Percentiles rank a stretch among this genome's conserved stretches.
These are phyloP conservation scores for Carex parvula DNA, from an alignment of 176 grass and related monocot genomes.

Conservation along the genomic window DNA sequence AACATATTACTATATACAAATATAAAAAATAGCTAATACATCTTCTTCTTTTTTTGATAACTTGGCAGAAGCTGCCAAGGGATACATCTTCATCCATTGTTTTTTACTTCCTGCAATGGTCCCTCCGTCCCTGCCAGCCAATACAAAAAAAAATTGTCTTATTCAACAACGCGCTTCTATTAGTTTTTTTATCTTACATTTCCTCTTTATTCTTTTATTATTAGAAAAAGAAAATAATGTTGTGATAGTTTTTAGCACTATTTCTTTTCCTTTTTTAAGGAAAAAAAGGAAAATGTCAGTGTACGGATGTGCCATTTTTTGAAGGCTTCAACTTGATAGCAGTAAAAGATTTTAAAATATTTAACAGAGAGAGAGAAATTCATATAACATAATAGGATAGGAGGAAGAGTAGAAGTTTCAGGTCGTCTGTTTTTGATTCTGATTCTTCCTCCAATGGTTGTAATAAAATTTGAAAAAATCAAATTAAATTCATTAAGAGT, in stretches of 20 bases:
- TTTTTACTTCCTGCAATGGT: background rate
- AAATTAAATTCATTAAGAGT: too few species aligned
- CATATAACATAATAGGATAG: background rate
- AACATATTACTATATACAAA: background rate
- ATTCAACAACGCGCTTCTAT: background rate
- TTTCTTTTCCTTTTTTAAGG: background rate
- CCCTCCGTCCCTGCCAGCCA: background rate
- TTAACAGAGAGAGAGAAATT: background rate
- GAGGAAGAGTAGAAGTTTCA: background rate
- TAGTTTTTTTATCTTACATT: background rate
- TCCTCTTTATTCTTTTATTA: background rate
- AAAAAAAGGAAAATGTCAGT: background rate
- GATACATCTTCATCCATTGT: background rate
- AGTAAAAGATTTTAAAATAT: background rate
- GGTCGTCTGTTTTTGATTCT: background rate
- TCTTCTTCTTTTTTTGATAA: too few species aligned
- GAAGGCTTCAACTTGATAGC: background rate
- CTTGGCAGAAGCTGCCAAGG: too few species aligned
- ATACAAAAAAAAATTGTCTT: background rate
- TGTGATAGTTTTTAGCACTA: background rate
- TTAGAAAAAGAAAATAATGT: background rate
- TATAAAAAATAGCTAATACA: background rate
- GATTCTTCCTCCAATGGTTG: background rate
- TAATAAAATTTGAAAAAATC: background rate
- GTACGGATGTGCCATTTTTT: background rate